Evolutionary conservation across 169 alveolate genomes (phyloP).

Genomic region (Babesia ovis): DNA sequence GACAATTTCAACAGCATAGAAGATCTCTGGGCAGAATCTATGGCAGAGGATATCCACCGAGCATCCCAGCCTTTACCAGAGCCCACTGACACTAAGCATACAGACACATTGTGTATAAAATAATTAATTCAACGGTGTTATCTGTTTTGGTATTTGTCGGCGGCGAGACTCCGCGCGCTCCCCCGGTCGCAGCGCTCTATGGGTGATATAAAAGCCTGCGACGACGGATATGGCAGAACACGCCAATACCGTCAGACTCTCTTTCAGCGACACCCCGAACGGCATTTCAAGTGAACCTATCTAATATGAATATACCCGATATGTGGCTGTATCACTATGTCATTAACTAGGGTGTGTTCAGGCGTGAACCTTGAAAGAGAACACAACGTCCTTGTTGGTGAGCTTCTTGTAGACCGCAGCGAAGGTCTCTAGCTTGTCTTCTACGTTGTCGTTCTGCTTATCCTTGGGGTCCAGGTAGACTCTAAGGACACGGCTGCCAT

Average conservation of each 20-base stretch:
- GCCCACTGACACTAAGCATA: neutral
- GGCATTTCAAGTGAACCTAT: conserved; percentile 26
- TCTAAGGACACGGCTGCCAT: conserved; percentile 91
- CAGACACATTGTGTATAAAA: neutral
- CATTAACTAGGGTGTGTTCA: conserved; percentile 21
- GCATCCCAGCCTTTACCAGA: conserved; percentile 1
- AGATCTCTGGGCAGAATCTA: conserved; percentile 37
- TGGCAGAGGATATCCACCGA: conserved; percentile 6
- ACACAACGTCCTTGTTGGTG: conserved; percentile 91
- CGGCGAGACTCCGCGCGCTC: conserved; percentile 26
- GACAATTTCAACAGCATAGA: conserved; percentile 11
- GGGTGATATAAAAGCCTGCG: conserved; percentile 53
- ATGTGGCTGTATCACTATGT: neutral
- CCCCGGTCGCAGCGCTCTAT: conserved; percentile 33
- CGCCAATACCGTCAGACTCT: conserved; percentile 51
- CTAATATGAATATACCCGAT: neutral
- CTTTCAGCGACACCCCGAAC: conserved; percentile 51
- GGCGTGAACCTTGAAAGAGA: conserved; percentile 76
- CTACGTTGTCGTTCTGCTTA: conserved; percentile 91
- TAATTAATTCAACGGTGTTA: conserved; percentile 11
- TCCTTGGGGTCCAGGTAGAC: conserved; percentile 93
- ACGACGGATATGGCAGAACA: conserved; percentile 34
- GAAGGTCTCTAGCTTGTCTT: conserved; percentile 92
- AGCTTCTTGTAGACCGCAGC: conserved; percentile 92
- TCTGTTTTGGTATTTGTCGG: neutral